These are phyloP conservation scores for Leccinellum luteum DNA, from an alignment of 768 basidiomycete species.

Conservation along the genomic window DNA sequence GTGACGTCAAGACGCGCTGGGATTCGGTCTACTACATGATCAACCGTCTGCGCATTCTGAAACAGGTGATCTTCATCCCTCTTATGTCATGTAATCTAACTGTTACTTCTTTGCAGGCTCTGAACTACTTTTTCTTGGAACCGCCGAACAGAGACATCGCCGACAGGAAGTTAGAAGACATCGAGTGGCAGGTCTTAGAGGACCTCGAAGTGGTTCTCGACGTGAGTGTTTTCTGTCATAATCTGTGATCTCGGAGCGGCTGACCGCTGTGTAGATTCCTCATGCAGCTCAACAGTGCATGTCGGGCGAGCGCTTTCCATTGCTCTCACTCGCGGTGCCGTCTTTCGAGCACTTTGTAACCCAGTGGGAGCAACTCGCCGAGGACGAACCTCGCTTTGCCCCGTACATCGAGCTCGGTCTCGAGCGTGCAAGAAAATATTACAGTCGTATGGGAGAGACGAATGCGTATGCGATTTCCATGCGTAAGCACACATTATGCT, in stretches of 20 bases:
- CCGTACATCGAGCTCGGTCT: not conserved
- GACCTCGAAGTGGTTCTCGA: not conserved
- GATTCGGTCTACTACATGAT: conserved; percentile 41
- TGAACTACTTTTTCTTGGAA: not conserved
- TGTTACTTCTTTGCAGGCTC: too few species aligned
- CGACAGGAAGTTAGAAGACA: not conserved
- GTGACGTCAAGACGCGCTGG: conserved; percentile 39
- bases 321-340: not conserved
- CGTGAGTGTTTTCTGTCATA: too few species aligned
- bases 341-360: not conserved
- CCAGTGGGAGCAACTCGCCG: not conserved
- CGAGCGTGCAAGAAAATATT: not conserved
- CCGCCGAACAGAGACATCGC: not conserved
- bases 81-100: too few species aligned
- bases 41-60: not conserved
- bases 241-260: too few species aligned
- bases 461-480: not conserved
- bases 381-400: not conserved
- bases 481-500: too few species aligned
- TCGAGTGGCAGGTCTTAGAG: not conserved
- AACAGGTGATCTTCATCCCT: not conserved
- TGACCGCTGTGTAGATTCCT: not conserved
- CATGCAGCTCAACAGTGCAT: not conserved
- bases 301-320: not conserved
- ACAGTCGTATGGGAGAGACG: not conserved